Percentiles rank a stretch among this genome's conserved stretches.
These are phyloP conservation scores for Scheffersomyces insectosa DNA, from an alignment of 1,139 yeast genomes.

Conservation along the genomic window DNA sequence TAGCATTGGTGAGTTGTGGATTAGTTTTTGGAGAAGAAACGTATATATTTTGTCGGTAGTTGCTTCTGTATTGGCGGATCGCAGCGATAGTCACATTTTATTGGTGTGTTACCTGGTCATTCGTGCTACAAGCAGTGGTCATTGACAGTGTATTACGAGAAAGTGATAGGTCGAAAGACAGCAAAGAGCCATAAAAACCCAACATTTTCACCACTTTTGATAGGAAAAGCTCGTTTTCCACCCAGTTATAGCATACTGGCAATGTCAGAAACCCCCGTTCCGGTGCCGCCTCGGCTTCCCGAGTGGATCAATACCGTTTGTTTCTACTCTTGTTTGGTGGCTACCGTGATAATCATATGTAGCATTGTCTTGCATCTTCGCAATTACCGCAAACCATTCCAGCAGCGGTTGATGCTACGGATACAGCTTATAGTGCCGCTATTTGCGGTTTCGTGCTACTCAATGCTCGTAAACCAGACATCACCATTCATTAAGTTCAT, in stretches of 20 bases:
- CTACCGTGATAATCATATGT: slow-evolving; percentile 34
- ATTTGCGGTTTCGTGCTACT: slow-evolving; percentile 55
- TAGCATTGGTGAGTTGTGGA: too few species aligned
- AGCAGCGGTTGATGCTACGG: slow-evolving; percentile 82
- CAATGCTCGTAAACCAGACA: slow-evolving; percentile 47
- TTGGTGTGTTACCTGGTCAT: too few species aligned
- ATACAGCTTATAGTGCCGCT: slow-evolving; percentile 70
- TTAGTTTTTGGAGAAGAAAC: too few species aligned
- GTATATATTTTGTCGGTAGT: too few species aligned
- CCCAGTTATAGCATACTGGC: background rate
- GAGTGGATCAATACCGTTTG: slow-evolving; percentile 34
- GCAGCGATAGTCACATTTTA: too few species aligned
- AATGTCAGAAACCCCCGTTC: background rate
- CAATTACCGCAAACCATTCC: slow-evolving; percentile 86
- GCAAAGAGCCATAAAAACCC: too few species aligned
- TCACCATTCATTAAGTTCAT: slow-evolving; percentile 41
- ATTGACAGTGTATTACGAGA: too few species aligned
- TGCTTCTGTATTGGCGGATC: too few species aligned
- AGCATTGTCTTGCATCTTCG: slow-evolving; percentile 36
- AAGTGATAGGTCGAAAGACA: too few species aligned
- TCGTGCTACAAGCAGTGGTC: too few species aligned
- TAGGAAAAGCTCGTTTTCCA: too few species aligned
- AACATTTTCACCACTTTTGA: too few species aligned
- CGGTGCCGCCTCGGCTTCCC: slow-evolving; percentile 21
- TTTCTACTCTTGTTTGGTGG: slow-evolving; percentile 33